Base-by-base conservation (phyloP, 345 rosid species). In the Lenwebbia sp. region DNA sequence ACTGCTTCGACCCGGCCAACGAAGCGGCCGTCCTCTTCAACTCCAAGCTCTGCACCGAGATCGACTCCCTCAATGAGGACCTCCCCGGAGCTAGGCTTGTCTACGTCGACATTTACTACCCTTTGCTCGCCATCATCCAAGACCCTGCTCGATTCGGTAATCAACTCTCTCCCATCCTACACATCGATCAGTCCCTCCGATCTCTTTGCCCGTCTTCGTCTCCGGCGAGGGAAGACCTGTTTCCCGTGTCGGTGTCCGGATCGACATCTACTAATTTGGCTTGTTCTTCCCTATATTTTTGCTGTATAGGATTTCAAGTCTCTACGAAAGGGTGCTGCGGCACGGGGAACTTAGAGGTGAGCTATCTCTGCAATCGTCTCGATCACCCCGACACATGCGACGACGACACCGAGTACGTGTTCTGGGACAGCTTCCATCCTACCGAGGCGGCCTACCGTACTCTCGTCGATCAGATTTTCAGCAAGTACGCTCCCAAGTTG, bases 381-480 rank as follows among this genome's bases (percentile, higher is more conserved):
- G 85, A 87, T 56, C 76, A 90, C 65, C 55, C 89, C 51, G 9
- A 15, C 1, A 89, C 83, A 12, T 94, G 98, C 86, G 49, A 76
- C 25, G 87, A 88, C 86, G 94, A 88, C 62, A 86, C 96, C 1
- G 91, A 92, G 51, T 94, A 89, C 65, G 84, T 94, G 78, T 94
- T 95, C 74, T 95, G 96, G 98, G 99, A 95, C 65, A 91, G 97
- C 85, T 96, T 90, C 87, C 98, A 96, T 90, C 98, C 97, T 0
- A 89, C 97, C 4, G 95, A 94, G 85, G 89, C 58, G 53, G 88
- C 96, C 41, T 94, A 93, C 86, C 22, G 65, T 58, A 82, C 82
- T 26, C 83, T 92, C n/a, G 13, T 54, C 51, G 14, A 62, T 10
- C 49, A 25, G 19, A 2, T 88, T 25, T 11, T 86, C 19, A 2